Percentiles rank a stretch among this genome's conserved stretches.
Evolutionary conservation across 1,139 yeast species (phyloP).

Genomic region (Hemisphaericaspora lyxosophila): DNA sequence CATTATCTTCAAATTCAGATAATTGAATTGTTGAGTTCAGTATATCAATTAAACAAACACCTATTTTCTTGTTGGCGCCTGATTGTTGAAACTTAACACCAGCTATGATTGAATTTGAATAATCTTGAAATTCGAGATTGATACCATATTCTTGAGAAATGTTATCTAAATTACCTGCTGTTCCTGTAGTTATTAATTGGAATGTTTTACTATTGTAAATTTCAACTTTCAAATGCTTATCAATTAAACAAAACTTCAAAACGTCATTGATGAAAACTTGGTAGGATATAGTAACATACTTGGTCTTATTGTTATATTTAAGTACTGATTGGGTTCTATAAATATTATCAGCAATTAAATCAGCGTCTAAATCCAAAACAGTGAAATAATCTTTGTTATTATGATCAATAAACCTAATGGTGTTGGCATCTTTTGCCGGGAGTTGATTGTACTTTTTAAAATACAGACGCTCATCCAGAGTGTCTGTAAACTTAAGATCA

Average conservation of each 20-base stretch:
- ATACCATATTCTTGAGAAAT: conserved; percentile 39
- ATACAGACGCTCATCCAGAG: conserved; percentile 62
- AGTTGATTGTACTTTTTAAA: conserved; percentile 57
- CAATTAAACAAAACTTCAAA: conserved; percentile 65
- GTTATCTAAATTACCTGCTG: conserved; percentile 83
- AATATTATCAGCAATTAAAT: conserved; percentile 74
- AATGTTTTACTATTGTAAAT: conserved; percentile 63
- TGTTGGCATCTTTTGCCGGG: conserved; percentile 46
- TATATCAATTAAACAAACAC: conserved; percentile 80
- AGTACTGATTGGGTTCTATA: conserved; percentile 82
- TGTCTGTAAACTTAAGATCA: conserved; percentile 69
- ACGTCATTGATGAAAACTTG: conserved; percentile 67
- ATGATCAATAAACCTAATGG: conserved; percentile 68
- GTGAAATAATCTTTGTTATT: conserved; percentile 73
- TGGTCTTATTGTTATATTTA: conserved; percentile 50
- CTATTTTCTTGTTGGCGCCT: conserved; percentile 55
- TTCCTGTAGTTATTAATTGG: conserved; percentile 61
- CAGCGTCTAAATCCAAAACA: conserved; percentile 76
- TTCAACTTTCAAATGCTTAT: conserved; percentile 72
- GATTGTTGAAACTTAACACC: conserved; percentile 60
- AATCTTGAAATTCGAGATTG: conserved; percentile 64
- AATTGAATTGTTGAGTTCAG: conserved; percentile 65
- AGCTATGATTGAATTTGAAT: conserved; percentile 71
- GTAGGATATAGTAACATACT: conserved; percentile 74
- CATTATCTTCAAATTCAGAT: conserved; percentile 83